These are phyloP conservation scores for Fusarium sp. DNA, from an alignment of 2,329 filamentous ascomycete species.

Conservation along the genomic window DNA sequence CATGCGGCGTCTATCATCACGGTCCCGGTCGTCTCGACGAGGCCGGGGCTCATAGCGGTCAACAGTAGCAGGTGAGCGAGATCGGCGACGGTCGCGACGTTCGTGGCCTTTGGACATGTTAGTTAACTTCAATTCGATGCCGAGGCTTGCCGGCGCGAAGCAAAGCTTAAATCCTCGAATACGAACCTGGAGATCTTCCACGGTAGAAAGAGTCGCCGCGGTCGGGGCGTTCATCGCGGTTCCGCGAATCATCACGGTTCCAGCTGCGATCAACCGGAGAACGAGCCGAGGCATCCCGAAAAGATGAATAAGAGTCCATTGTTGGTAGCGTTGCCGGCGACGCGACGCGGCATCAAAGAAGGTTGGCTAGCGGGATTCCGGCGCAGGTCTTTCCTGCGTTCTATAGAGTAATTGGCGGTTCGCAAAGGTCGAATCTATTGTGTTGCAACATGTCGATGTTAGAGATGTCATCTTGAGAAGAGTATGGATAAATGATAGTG, in stretches of 20 bases:
- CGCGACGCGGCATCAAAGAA: conserved; percentile 33
- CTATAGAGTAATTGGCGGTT: conserved; percentile 41
- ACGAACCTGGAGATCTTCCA: conserved; percentile 77
- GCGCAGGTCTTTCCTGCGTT: conserved; percentile 7
- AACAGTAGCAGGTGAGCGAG: conserved; percentile 76
- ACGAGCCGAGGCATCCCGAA: conserved; percentile 63
- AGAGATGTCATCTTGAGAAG: conserved; percentile 62
- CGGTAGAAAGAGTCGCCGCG: conserved; percentile 71
- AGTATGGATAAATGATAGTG: conserved; percentile 40
- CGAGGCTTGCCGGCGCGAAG: neutral
- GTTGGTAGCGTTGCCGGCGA: conserved; percentile 26
- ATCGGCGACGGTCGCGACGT: conserved; percentile 70
- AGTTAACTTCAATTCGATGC: neutral
- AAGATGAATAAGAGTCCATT: conserved; percentile 68
- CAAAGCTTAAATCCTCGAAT: neutral
- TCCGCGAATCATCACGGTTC: conserved; percentile 64
- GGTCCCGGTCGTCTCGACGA: conserved; percentile 74
- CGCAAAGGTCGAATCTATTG: conserved; percentile 56
- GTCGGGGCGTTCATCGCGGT: conserved; percentile 58
- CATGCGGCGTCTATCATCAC: conserved; percentile 73
- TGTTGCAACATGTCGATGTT: conserved; percentile 66
- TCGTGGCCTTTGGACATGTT: conserved; percentile 60
- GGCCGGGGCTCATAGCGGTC: conserved; percentile 80
- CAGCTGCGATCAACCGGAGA: conserved; percentile 66
- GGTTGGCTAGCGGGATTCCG: conserved; percentile 6